Base-by-base conservation (phyloP, 2,329 filamentous ascomycete species). In the Cytospora piceae region DNA sequence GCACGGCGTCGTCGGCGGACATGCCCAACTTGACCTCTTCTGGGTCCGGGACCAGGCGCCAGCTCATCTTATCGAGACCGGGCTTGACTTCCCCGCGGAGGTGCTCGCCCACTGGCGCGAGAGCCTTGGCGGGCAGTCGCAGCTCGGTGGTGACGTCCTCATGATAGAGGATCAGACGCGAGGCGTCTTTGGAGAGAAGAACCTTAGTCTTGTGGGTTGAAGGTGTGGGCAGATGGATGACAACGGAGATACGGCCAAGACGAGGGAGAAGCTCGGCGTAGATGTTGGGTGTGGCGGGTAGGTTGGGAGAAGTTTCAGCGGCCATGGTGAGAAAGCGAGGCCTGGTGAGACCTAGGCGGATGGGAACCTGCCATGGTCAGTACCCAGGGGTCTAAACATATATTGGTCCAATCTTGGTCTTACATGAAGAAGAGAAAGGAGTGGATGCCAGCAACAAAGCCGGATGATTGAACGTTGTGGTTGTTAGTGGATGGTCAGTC, bases 261-360 rank as follows among this genome's bases (percentile, higher is more conserved):
- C 90, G 89, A 32, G 83, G 78, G 3, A 90, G 81, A 1, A 90
- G 80, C 76, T 91, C 88, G 6, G 87, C 87, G 72, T 90, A 90
- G 27, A 90, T 79, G 2, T 51, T 57, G 53, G 53, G 53, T 32
- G 56, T 31, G n/a, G 32, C n/a, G 4, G 49, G 24, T 15, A 20
- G 27, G 4, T n/a, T 22, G 14, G 15, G 15, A 49, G n/a, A n/a
- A 34, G 58, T 46, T 12, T 57, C 31, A 49, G 53, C 61, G 5
- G 53, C 53, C 61, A 63, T 63, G 39, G 4, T 22, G 39, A 20
- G 27, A 17, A 27, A 31, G n/a, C 11, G 46, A 49, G 46, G 46
- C 46, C 46, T 24, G 46, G n/a, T 49, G 9, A 49, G 46, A 49
- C 46, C 46, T 49, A 24, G 11, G n/a, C 46, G 11, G 22, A 22